These are phyloP conservation scores for Elsinoe necatrix DNA, from an alignment of 2,329 filamentous ascomycete genomes.

Conservation along the genomic window DNA sequence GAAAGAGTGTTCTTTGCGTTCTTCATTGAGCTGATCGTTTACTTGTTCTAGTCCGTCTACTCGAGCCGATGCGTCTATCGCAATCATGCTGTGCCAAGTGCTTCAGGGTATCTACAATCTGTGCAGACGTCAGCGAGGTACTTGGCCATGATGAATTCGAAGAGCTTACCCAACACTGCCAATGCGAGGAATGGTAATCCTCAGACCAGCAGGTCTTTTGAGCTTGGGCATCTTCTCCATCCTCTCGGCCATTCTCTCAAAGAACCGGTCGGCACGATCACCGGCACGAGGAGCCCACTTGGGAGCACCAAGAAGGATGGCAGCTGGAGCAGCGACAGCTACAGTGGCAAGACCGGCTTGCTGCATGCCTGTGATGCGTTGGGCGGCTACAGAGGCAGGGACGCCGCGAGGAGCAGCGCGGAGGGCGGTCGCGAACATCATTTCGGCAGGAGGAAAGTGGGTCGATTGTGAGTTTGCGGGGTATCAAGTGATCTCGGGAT, in stretches of 20 bases:
- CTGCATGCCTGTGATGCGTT: conserved; percentile 14
- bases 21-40: neutral
- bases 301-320: conserved; percentile 7
- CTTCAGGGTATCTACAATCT: conserved; percentile 5
- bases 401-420: conserved; percentile 6
- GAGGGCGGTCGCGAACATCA: conserved; percentile 16
- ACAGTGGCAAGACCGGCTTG: neutral
- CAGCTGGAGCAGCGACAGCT: conserved; percentile 5
- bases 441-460: neutral
- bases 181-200: conserved; percentile 9
- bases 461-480: neutral
- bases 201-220: neutral
- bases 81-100: neutral
- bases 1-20: neutral
- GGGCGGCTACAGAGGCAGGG: neutral
- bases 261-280: conserved; percentile 14
- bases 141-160: neutral
- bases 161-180: conserved; percentile 14
- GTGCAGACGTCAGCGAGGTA: neutral
- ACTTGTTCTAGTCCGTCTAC: neutral
- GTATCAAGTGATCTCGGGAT: neutral
- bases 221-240: conserved; percentile 15
- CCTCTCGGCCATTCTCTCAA: conserved; percentile 10
- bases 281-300: conserved; percentile 12
- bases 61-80: conserved; percentile 5